phyloP scores from a whole-genome alignment of 164 flowering plant species.

The Berberis vulgaris region DNA sequence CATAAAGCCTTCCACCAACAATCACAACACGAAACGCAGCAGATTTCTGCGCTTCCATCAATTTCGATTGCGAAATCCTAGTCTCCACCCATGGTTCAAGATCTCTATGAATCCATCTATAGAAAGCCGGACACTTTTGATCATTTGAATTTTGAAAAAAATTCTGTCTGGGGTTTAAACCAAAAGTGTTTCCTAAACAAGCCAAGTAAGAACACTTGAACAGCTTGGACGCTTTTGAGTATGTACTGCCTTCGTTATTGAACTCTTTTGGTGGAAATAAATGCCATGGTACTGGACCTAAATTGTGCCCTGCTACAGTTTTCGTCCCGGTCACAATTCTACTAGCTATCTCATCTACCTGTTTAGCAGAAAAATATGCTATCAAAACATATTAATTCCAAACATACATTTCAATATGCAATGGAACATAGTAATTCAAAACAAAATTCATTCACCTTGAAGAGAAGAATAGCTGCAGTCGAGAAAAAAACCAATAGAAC shows the following conservation, averaged over 20 bases:
- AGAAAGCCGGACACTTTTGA: constrained; percentile 18
- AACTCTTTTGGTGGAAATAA: constrained; percentile 40
- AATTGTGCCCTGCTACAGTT: constrained; percentile 76
- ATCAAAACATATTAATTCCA: too few relatives aligned
- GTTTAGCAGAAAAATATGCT: not conserved
- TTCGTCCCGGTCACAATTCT: constrained; percentile 28
- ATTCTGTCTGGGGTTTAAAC: not conserved
- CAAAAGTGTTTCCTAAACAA: constrained; percentile 12
- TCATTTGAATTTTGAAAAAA: not conserved
- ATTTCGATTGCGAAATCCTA: constrained; percentile 27
- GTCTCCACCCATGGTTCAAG: constrained; percentile 61
- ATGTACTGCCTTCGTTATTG: constrained; percentile 21
- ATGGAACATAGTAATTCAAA: too few relatives aligned
- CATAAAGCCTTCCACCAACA: constrained; percentile 48
- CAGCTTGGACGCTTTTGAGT: constrained; percentile 33
- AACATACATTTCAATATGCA: too few relatives aligned
- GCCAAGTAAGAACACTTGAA: constrained; percentile 61
- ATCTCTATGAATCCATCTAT: constrained; percentile 54
- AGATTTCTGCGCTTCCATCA: constrained; percentile 41
- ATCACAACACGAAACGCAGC: constrained; percentile 72
- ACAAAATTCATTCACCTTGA: too few relatives aligned
- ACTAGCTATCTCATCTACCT: constrained; percentile 31
- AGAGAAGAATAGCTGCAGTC: too few relatives aligned
- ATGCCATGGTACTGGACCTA: constrained; percentile 92
- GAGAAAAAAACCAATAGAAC: too few relatives aligned